A percentile compares a stretch with the other conserved stretches of the same genome.
phyloP scores from a whole-genome alignment of 345 rosid genomes.

The Rhodomyrtus tomentosa region DNA sequence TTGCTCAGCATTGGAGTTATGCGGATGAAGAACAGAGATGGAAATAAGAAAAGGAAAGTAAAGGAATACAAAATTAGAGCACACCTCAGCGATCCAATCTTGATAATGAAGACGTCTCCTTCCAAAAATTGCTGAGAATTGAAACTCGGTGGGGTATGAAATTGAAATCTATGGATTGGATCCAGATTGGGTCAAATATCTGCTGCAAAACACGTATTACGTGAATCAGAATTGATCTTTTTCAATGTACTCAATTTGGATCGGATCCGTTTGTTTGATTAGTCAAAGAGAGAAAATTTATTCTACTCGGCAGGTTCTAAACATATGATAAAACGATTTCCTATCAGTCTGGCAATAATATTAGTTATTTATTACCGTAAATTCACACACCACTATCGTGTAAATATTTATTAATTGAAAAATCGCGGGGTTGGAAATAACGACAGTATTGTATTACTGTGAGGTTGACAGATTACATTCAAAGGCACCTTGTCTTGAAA shows the following conservation, averaged over 20 bases:
- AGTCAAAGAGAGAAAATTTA: not conserved
- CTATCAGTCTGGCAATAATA: too few species aligned
- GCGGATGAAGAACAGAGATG: not conserved
- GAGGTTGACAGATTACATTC: too few species aligned
- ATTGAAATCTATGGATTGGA: not conserved
- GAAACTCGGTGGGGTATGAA: not conserved
- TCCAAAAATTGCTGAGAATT: not conserved
- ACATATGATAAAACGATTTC: too few species aligned
- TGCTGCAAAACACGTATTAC: not conserved
- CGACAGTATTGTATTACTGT: too few species aligned
- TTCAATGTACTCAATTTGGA: not conserved
- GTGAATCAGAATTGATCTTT: not conserved
- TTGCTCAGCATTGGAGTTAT: not conserved
- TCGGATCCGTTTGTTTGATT: not conserved
- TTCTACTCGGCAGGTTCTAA: not conserved
- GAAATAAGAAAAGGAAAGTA: not conserved
- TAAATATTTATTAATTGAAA: too few species aligned
- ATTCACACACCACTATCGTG: too few species aligned
- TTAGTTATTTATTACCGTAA: too few species aligned
- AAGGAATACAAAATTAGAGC: not conserved
- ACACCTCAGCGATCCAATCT: not conserved
- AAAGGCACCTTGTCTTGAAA: too few species aligned
- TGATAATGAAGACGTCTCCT: not conserved
- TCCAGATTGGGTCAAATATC: not conserved
- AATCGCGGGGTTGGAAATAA: too few species aligned